Evolutionary conservation across 345 rosid genomes (phyloP).

Genomic region (Eucalyptus cloeziana): DNA sequence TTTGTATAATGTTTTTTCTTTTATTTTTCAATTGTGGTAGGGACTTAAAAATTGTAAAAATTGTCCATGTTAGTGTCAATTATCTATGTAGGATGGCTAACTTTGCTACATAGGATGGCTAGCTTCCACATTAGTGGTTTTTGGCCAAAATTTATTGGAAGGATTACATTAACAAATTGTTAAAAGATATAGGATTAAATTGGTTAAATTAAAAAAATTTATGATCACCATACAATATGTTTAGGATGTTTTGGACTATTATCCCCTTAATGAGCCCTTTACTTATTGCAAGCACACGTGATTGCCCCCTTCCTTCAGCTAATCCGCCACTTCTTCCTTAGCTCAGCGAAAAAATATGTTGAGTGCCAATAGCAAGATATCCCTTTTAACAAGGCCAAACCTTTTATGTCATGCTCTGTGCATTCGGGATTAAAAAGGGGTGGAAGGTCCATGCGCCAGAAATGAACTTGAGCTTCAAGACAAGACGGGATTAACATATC

Average conservation of each 20-base stretch:
- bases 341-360: not conserved
- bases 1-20: not conserved
- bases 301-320: not conserved
- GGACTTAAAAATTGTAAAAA: not conserved
- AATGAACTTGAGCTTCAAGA: not conserved
- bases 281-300: not conserved
- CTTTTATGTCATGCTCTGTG: not conserved
- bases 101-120: not conserved
- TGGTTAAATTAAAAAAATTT: not conserved
- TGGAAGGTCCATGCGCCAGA: not conserved
- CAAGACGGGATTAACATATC: not conserved
- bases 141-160: not conserved
- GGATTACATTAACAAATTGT: too few species aligned
- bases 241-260: not conserved
- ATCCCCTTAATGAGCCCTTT: not conserved
- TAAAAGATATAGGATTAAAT: not conserved
- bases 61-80: not conserved
- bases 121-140: not conserved
- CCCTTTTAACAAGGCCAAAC: not conserved
- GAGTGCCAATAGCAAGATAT: not conserved
- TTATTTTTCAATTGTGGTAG: not conserved
- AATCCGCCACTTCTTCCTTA: not conserved
- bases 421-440: not conserved
- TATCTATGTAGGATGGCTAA: fast-evolving
- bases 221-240: not conserved